Conservation (phyloP, 108 stramenopile species). For the Cyclotella baltica region DNA sequence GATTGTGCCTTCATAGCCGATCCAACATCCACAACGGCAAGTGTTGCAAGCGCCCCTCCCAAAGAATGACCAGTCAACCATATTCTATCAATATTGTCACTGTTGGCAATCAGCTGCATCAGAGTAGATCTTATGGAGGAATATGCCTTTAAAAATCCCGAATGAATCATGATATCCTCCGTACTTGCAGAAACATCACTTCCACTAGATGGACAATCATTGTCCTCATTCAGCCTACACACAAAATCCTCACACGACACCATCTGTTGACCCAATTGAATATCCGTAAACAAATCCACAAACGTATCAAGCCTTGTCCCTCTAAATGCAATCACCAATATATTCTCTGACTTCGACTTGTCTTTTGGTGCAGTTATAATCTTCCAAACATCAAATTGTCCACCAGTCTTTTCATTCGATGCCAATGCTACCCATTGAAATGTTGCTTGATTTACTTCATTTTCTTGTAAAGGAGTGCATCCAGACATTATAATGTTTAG, state of each 20-base stretch:
- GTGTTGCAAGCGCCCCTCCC: slow-evolving; percentile 18
- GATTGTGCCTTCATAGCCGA: slow-evolving; percentile 12
- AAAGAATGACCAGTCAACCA: slow-evolving; percentile 29
- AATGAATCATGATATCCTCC: slow-evolving; percentile 20
- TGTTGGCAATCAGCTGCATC: slow-evolving; percentile 9
- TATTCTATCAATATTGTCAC: slow-evolving; percentile 4
- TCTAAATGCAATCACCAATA: slow-evolving; percentile 20
- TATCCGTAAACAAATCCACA: slow-evolving; percentile 21
- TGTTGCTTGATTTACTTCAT: not conserved
- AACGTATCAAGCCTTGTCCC: slow-evolving; percentile 17
- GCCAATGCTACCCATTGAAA: slow-evolving; percentile 25
- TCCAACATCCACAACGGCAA: slow-evolving; percentile 26
- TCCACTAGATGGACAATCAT: not conserved
- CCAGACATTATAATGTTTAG: slow-evolving; percentile 19
- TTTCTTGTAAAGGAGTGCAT: not conserved
- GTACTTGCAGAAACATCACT: not conserved
- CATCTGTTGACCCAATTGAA: slow-evolving; percentile 22
- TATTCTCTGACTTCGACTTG: not conserved
- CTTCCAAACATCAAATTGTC: slow-evolving; percentile 31
- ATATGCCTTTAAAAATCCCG: slow-evolving; percentile 28
- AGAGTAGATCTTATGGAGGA: slow-evolving; percentile 25
- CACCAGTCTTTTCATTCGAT: slow-evolving; percentile 9
- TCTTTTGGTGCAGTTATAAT: not conserved
- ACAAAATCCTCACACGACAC: slow-evolving; percentile 22
- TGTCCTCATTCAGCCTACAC: not conserved